These are phyloP conservation scores for Allantophomopsis lycopodina DNA, from an alignment of 2,329 filamentous ascomycete genomes.

Conservation along the genomic window DNA sequence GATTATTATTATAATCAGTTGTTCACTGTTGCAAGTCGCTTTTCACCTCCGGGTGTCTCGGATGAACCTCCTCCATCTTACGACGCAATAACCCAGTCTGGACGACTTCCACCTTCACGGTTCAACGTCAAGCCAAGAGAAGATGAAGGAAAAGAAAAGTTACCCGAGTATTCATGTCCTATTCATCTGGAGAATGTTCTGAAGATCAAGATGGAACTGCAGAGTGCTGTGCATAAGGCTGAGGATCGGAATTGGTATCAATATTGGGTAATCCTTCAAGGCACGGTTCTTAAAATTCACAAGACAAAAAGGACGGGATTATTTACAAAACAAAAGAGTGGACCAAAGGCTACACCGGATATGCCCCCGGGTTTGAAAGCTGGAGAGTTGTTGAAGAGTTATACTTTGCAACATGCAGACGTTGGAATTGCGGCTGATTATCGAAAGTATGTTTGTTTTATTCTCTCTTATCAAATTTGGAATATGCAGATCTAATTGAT, in stretches of 20 bases:
- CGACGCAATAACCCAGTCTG: slow-evolving; percentile 7
- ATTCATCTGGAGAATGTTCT: slow-evolving; percentile 43
- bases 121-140: slow-evolving; percentile 19
- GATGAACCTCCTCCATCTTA: slow-evolving; percentile 10
- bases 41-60: not conserved
- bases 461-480: not conserved
- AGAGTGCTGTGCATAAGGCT: slow-evolving; percentile 47
- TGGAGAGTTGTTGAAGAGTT: slow-evolving; percentile 47
- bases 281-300: slow-evolving; percentile 55
- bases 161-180: slow-evolving; percentile 43
- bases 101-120: slow-evolving; percentile 8
- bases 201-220: slow-evolving; percentile 51
- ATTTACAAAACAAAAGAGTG: slow-evolving; percentile 31
- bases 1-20: slow-evolving; percentile 1
- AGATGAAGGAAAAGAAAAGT: slow-evolving; percentile 26
- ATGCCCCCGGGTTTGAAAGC: slow-evolving; percentile 35
- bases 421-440: slow-evolving; percentile 63
- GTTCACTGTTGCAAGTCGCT: not conserved
- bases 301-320: slow-evolving; percentile 44
- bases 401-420: slow-evolving; percentile 62
- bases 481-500: not conserved
- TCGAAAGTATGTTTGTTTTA: slow-evolving; percentile 51
- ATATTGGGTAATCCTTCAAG: slow-evolving; percentile 49
- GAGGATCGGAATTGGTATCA: slow-evolving; percentile 50
- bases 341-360: slow-evolving; percentile 33